These are phyloP conservation scores for Schizophyllum commune DNA, from an alignment of 1,284 basidiomycete genomes.

Conservation along the genomic window DNA sequence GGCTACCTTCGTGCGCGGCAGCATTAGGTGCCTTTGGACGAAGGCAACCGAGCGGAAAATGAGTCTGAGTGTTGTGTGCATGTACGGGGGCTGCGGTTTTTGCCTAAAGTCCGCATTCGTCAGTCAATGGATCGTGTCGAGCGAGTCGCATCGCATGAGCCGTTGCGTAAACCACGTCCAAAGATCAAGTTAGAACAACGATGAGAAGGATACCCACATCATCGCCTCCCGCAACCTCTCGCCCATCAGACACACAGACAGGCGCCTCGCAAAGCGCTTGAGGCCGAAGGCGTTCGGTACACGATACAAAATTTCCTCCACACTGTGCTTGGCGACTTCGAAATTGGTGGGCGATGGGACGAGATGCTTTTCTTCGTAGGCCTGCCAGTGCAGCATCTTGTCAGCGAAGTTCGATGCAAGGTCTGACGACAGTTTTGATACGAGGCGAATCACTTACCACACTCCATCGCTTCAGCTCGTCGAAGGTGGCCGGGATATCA, in stretches of 20 bases:
- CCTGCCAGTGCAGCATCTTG: conserved; percentile 19
- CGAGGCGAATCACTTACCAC: conserved; percentile 12
- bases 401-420: too few species aligned
- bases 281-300: conserved; percentile 30
- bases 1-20: conserved; percentile 23
- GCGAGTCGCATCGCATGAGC: neutral
- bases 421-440: too few species aligned
- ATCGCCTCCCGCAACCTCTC: conserved; percentile 33
- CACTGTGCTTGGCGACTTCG: conserved; percentile 27
- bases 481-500: conserved; percentile 14
- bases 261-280: conserved; percentile 21
- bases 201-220: conserved; percentile 22
- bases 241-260: conserved; percentile 28
- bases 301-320: conserved; percentile 28
- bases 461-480: conserved; percentile 28
- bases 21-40: conserved; percentile 26
- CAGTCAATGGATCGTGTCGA: neutral
- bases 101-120: conserved; percentile 18
- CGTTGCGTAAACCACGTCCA: too few species aligned
- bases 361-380: conserved; percentile 33
- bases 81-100: conserved; percentile 23
- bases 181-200: conserved; percentile 7
- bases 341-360: conserved; percentile 30
- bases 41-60: conserved; percentile 19
- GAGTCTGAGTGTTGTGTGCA: conserved; percentile 17